Percentiles rank a stretch among this genome's conserved stretches.
Evolutionary conservation across 495 filamentous ascomycete species (phyloP).

Genomic region (Penicillium argentinense): DNA sequence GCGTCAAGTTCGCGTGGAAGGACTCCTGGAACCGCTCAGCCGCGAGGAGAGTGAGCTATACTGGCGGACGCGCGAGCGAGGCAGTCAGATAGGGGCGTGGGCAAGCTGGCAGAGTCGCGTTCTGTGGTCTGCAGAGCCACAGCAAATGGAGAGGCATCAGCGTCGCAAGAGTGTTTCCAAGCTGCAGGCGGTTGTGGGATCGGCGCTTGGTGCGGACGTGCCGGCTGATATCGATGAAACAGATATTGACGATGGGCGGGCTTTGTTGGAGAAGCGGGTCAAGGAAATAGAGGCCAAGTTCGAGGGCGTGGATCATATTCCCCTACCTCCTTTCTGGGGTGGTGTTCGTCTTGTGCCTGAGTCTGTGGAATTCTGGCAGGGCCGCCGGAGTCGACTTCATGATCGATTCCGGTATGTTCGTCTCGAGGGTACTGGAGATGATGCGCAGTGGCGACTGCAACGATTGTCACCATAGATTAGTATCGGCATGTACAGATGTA

Average conservation of each 20-base stretch:
- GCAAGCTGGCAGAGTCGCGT: constrained; percentile 84
- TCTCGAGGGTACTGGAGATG: constrained; percentile 53
- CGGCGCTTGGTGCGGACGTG: constrained; percentile 22
- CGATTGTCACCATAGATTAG: constrained; percentile 38
- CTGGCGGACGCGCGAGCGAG: constrained; percentile 76
- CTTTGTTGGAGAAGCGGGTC: constrained; percentile 65
- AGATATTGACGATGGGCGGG: constrained; percentile 60
- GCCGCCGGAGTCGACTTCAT: constrained; percentile 81
- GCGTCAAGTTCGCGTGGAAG: constrained; percentile 85
- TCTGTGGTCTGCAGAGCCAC: constrained; percentile 46
- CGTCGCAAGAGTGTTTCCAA: constrained; percentile 34
- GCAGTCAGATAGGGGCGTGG: constrained; percentile 88
- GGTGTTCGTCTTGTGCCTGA: constrained; percentile 84
- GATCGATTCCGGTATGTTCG: constrained; percentile 87
- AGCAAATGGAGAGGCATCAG: constrained; percentile 21
- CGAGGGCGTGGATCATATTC: constrained; percentile 72
- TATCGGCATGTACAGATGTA: background rate
- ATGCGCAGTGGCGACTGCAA: constrained; percentile 48
- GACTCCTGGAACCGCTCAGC: constrained; percentile 63
- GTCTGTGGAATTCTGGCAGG: constrained; percentile 93
- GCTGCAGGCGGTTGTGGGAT: constrained; percentile 32
- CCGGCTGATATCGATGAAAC: constrained; percentile 60
- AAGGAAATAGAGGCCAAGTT: constrained; percentile 71
- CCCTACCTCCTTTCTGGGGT: constrained; percentile 92
- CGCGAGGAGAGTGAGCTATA: constrained; percentile 81